phyloP scores from a whole-genome alignment of 2,329 filamentous ascomycete species.

The Claviceps cyperi region DNA sequence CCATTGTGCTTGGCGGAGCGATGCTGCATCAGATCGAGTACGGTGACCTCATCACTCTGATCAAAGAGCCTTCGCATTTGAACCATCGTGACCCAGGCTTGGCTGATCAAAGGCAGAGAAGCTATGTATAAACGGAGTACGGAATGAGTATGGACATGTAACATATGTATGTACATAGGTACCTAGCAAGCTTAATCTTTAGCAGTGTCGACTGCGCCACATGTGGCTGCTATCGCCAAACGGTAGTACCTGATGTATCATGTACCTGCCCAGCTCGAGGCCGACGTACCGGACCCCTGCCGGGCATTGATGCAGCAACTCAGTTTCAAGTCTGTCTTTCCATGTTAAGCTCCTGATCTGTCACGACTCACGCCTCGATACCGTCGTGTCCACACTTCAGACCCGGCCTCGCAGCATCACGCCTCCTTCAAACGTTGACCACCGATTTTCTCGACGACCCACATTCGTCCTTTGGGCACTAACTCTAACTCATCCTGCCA shows the following conservation, averaged over 20 bases:
- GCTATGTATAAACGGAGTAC: too few species aligned
- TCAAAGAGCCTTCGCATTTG: too few species aligned
- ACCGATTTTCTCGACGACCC: neutral
- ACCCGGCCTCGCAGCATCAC: neutral
- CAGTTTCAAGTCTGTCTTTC: slow-evolving; percentile 8
- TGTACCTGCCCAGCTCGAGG: neutral
- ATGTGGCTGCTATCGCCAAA: slow-evolving; percentile 10
- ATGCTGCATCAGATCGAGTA: too few species aligned
- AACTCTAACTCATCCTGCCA: neutral
- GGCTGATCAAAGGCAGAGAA: too few species aligned
- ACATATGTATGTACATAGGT: too few species aligned
- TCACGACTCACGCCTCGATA: slow-evolving; percentile 9
- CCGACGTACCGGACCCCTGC: slow-evolving; percentile 4
- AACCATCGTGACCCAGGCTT: too few species aligned
- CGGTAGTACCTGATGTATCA: neutral
- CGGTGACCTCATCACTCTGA: too few species aligned
- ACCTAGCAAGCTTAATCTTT: too few species aligned
- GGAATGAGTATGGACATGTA: too few species aligned
- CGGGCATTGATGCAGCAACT: slow-evolving; percentile 9
- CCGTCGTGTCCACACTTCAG: slow-evolving; percentile 9
- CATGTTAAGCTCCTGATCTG: slow-evolving; percentile 17
- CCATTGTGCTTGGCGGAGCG: too few species aligned
- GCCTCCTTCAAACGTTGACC: neutral
- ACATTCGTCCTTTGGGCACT: neutral
- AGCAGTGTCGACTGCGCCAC: slow-evolving; percentile 5